These are phyloP conservation scores for Talaromyces wortmannii DNA, from an alignment of 495 filamentous ascomycete species.

Conservation along the genomic window DNA sequence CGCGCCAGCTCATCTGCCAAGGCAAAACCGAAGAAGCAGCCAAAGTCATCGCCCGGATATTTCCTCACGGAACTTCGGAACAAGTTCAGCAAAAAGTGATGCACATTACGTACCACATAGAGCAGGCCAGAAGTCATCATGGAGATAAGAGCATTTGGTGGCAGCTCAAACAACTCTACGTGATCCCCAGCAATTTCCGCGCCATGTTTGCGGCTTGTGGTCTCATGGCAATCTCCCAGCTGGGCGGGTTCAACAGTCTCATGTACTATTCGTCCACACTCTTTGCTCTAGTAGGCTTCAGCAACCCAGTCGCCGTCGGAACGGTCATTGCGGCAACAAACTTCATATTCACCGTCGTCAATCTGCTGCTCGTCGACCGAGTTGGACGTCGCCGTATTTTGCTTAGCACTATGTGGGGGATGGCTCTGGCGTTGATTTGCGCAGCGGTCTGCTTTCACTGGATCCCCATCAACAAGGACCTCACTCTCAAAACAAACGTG, in stretches of 20 bases:
- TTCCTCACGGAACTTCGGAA: conserved; percentile 21
- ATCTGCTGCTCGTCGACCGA: conserved; percentile 40
- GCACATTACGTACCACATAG: conserved; percentile 25
- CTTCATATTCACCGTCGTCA: conserved; percentile 45
- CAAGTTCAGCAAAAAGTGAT: conserved; percentile 32
- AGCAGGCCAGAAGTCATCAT: conserved; percentile 27
- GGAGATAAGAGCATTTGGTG: conserved; percentile 23
- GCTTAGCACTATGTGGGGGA: conserved; percentile 36
- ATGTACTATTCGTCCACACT: conserved; percentile 47
- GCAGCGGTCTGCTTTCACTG: conserved; percentile 40
- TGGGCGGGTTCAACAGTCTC: conserved; percentile 41
- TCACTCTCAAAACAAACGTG: conserved; percentile 13
- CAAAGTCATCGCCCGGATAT: conserved; percentile 29
- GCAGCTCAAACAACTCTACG: conserved; percentile 39
- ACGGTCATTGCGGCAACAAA: conserved; percentile 45
- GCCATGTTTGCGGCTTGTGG: conserved; percentile 44
- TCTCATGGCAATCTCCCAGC: conserved; percentile 40
- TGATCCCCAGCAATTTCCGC: conserved; percentile 33
- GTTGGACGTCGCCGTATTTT: conserved; percentile 41
- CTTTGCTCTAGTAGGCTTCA: conserved; percentile 45
- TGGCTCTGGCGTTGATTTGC: conserved; percentile 29
- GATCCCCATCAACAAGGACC: conserved; percentile 37
- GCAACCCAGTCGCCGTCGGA: conserved; percentile 40
- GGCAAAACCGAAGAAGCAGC: conserved; percentile 31
- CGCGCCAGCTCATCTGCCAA: conserved; percentile 43